Evolutionary conservation across 2,329 filamentous ascomycete species (phyloP).

Genomic region (Cercospora sojina): DNA sequence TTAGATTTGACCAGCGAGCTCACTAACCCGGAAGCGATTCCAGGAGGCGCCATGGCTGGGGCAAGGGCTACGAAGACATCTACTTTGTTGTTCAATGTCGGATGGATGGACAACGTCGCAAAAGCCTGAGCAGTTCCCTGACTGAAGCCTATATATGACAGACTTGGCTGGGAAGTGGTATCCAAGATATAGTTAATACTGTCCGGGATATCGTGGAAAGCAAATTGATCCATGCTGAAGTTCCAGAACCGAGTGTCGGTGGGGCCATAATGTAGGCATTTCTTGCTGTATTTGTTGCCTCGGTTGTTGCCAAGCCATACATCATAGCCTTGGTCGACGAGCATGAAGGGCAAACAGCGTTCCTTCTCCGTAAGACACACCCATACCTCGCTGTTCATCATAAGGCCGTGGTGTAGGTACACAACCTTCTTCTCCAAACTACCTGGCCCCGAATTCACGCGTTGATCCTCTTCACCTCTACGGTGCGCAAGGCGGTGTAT

Average conservation of each 20-base stretch:
- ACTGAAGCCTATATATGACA: slow-evolving; percentile 96
- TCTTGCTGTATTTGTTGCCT: slow-evolving; percentile 99
- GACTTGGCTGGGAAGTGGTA: slow-evolving; percentile 74
- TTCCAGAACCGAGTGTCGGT: slow-evolving; percentile 83
- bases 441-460: slow-evolving; percentile 69
- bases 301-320: slow-evolving; percentile 98
- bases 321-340: slow-evolving; percentile 90
- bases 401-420: slow-evolving; percentile 90
- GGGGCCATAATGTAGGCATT: slow-evolving; percentile 74
- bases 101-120: slow-evolving; percentile 87
- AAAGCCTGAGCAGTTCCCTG: slow-evolving; percentile 97
- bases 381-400: slow-evolving; percentile 99
- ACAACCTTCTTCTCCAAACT: slow-evolving; percentile 79
- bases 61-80: slow-evolving; percentile 96
- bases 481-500: slow-evolving; percentile 83
- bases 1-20: slow-evolving; percentile 92
- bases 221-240: slow-evolving; percentile 98
- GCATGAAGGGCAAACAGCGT: slow-evolving; percentile 80
- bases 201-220: slow-evolving; percentile 95
- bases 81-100: slow-evolving; percentile 84
- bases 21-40: slow-evolving; percentile 84
- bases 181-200: slow-evolving; percentile 88
- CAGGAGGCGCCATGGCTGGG: slow-evolving; percentile 93
- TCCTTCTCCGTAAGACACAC: slow-evolving; percentile 85
- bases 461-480: slow-evolving; percentile 74